Base-by-base conservation (phyloP, 1,139 yeast species). In the Kurtzmaniella natalensis region DNA sequence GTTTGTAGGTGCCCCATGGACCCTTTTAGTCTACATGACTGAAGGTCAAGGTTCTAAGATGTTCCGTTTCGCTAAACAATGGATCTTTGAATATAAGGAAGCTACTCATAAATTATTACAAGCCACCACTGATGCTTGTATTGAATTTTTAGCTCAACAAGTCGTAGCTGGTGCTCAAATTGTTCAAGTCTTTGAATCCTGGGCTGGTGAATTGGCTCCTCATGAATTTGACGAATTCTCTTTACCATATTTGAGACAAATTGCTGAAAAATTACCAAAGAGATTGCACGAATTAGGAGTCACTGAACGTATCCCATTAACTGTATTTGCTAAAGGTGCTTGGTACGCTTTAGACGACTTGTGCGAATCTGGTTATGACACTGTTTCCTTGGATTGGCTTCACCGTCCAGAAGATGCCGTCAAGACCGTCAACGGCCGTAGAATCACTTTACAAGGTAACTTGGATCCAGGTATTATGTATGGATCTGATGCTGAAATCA, bases 1-100 rank as follows among this genome's bases (percentile, higher is more conserved):
- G 3, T 92, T 92, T 61, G 86, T 92, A 47, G 98, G 98, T 37
- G 96, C 95, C 10, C 98, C 98, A 38, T 92, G 96, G 96, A 92
- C 98, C 8, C 64, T 92, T 43, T 71, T 92, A 64, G 96, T 89
- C 27, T 92, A 94, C 61, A 94, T 92, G 96, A 81, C 92, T 40
- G 98, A 92, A 61, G 98, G 98, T 32, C 96, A 95, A 48, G 96
- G 96, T 11, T 81, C 96, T 8, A 84, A 86, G 57, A 72, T 89
- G 71, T 92, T 85, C 65, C 73, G 96, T 53, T 87, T 72, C 53
- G 96, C 88, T 38, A 88, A 92, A 59, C 84, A 86, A 55, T 89
- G 97, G 96, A 71, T 92, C 41, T 89, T 81, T 65, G 76, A 73
- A 50, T 78, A 79, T 55, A 86, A 94, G 19, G 75, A 78, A 39